These are phyloP conservation scores for Tephrocybe sp. DNA, from an alignment of 768 basidiomycete genomes.

Conservation along the genomic window DNA sequence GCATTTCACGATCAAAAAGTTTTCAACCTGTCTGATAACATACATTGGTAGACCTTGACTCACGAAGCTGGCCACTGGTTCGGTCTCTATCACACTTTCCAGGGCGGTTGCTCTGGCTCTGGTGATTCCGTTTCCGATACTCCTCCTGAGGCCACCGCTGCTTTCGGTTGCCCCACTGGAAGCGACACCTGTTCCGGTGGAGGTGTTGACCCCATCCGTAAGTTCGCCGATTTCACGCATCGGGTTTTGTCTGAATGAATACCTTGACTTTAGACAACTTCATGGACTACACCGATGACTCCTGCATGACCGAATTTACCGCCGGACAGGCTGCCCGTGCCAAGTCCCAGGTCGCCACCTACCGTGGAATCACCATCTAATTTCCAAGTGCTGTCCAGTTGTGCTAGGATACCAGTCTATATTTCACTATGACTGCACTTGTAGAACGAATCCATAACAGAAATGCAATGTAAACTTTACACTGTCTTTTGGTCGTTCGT, in stretches of 20 bases:
- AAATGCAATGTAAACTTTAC: too few relatives aligned
- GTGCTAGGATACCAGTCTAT: too few relatives aligned
- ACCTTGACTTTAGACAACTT: constrained; percentile 36
- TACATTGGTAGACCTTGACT: constrained; percentile 36
- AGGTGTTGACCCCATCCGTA: constrained; percentile 44
- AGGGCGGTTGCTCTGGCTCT: constrained; percentile 40
- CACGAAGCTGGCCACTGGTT: constrained; percentile 64
- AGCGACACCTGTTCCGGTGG: constrained; percentile 35
- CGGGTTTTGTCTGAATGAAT: not conserved
- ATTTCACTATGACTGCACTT: too few relatives aligned
- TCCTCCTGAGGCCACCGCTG: constrained; percentile 42
- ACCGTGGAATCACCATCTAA: constrained; percentile 35
- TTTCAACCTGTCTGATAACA: not conserved
- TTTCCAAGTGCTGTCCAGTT: not conserved
- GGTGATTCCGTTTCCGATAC: constrained; percentile 47
- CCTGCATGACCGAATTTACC: constrained; percentile 50
- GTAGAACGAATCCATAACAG: too few relatives aligned
- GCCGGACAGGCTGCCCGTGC: constrained; percentile 41
- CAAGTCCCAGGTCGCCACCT: constrained; percentile 40
- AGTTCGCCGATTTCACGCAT: constrained; percentile 11
- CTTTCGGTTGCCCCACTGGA: constrained; percentile 38
- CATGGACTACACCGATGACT: constrained; percentile 52
- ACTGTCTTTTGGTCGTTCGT: too few relatives aligned
- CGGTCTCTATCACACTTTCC: constrained; percentile 59
- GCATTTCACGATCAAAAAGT: constrained; percentile 8